Evolutionary conservation across 169 alveolate genomes (phyloP).

Genomic region (Cryptosporidium andersoni): DNA sequence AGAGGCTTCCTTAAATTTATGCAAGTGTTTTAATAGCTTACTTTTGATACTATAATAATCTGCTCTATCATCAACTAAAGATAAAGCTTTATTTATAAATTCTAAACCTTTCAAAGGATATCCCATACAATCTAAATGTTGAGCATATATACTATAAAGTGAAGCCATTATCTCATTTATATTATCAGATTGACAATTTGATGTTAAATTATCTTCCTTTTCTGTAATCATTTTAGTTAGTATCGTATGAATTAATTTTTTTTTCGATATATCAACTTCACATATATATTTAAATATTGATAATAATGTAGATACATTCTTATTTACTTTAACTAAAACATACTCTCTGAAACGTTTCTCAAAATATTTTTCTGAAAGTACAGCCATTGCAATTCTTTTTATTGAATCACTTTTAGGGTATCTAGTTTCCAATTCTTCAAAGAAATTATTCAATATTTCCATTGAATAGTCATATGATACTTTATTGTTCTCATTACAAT

Average conservation of each 20-base stretch:
- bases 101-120: conserved; percentile 53
- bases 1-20: conserved; percentile 64
- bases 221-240: conserved; percentile 3
- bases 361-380: not conserved
- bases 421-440: conserved; percentile 5
- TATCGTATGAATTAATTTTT: not conserved
- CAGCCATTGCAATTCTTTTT: conserved; percentile 15
- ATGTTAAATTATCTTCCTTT: not conserved
- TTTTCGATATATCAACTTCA: conserved; percentile 3
- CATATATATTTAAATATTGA: conserved; percentile 7
- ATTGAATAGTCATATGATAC: conserved; percentile 7
- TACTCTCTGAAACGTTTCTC: conserved; percentile 8
- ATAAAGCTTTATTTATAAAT: conserved; percentile 41
- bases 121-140: conserved; percentile 73
- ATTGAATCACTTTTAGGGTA: conserved; percentile 42
- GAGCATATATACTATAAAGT: conserved; percentile 52
- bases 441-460: not conserved
- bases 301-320: conserved; percentile 5
- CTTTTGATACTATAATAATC: conserved; percentile 71
- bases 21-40: conserved; percentile 72
- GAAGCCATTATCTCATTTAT: conserved; percentile 12
- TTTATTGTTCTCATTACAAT: not conserved
- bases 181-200: not conserved
- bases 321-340: not conserved
- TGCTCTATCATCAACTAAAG: conserved; percentile 65